A percentile compares a stretch with the other conserved stretches of the same genome.
Conservation (phyloP, 139 green algal genomes). For the Gonium pectorale region DNA sequence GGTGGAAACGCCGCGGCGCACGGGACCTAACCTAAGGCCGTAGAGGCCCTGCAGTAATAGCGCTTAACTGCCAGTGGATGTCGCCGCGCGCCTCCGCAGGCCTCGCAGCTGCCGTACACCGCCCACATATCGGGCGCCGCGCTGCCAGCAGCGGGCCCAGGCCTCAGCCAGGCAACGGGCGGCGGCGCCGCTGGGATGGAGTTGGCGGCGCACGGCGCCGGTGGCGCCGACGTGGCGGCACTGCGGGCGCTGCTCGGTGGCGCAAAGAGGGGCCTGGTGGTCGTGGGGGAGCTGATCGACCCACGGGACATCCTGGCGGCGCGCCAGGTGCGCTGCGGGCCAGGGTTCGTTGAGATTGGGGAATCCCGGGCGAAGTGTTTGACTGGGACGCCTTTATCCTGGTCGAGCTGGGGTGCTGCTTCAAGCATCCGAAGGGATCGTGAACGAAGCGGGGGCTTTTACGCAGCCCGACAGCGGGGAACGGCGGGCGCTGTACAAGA, state of each 20-base stretch:
- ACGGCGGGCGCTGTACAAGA: too few relatives aligned
- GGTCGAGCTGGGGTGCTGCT: too few relatives aligned
- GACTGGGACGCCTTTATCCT: not conserved
- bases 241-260: constrained; percentile 49
- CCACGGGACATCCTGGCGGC: constrained; percentile 73
- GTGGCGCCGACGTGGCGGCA: constrained; percentile 12
- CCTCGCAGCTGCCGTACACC: constrained; percentile 42
- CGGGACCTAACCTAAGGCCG: too few relatives aligned
- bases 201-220: not conserved
- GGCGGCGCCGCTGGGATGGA: not conserved
- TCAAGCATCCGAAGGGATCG: too few relatives aligned
- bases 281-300: constrained; percentile 79
- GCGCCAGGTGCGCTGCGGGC: constrained; percentile 47
- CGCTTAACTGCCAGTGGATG: too few relatives aligned
- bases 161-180: too few relatives aligned
- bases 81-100: not conserved
- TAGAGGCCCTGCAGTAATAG: too few relatives aligned
- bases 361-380: too few relatives aligned
- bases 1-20: too few relatives aligned
- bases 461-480: too few relatives aligned
- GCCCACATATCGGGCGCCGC: constrained; percentile 1
- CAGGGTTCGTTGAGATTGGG: too few relatives aligned
- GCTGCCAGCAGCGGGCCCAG: not conserved
- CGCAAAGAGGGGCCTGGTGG: constrained; percentile 76
- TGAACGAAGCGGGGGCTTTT: too few relatives aligned